Percentiles rank a stretch among this genome's conserved stretches.
Conservation (phyloP, 169 alveolate species). For the Plasmodium gaboni region DNA sequence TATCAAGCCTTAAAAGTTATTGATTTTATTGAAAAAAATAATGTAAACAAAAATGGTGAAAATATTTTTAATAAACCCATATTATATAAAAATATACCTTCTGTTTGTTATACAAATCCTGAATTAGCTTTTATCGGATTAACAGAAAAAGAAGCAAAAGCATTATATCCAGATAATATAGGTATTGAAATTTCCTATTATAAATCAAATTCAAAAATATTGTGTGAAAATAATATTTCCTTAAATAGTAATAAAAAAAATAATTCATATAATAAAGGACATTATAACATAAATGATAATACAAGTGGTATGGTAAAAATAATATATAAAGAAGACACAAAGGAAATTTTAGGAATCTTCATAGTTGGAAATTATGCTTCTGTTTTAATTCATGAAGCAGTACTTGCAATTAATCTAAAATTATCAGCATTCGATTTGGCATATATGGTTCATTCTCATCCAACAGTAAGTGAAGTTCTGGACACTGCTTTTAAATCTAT, state of each 20-base stretch:
- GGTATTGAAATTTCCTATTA: conserved; percentile 66
- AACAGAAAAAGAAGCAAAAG: conserved; percentile 78
- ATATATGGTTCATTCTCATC: conserved; percentile 81
- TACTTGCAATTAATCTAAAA: conserved; percentile 76
- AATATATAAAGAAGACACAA: conserved; percentile 76
- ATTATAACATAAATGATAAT: conserved; percentile 63
- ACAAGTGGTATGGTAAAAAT: conserved; percentile 79
- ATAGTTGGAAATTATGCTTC: conserved; percentile 82
- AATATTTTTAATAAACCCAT: conserved; percentile 42
- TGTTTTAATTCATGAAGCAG: conserved; percentile 81
- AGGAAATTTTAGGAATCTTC: conserved; percentile 77
- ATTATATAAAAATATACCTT: conserved; percentile 75
- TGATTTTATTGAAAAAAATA: conserved; percentile 87
- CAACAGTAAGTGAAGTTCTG: conserved; percentile 82
- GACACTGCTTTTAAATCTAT: conserved; percentile 80
- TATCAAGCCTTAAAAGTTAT: conserved; percentile 90
- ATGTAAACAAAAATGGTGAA: conserved; percentile 11
- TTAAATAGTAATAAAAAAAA: conserved; percentile 6
- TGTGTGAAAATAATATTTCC: conserved; percentile 77
- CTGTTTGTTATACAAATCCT: conserved; percentile 83
- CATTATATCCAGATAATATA: conserved; percentile 53
- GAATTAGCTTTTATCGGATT: conserved; percentile 83
- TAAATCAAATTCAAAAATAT: conserved; percentile 79
- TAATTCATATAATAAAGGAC: conserved; percentile 50
- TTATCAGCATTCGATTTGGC: conserved; percentile 75